Base-by-base conservation (phyloP, 805 yeast genomes). In the Barnettozyma californica region DNA sequence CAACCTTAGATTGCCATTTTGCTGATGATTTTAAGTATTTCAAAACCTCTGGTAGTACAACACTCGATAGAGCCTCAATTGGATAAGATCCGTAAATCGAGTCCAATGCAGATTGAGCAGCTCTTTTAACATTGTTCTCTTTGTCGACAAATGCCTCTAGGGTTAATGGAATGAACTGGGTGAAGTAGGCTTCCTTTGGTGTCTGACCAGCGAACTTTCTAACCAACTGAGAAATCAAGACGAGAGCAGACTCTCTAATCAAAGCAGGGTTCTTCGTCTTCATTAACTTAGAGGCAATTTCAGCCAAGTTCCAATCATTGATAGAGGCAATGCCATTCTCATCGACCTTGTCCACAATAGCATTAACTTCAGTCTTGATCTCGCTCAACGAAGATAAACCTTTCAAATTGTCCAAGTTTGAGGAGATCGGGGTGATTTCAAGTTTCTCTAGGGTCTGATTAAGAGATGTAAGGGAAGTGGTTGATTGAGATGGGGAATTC, bases 1-100 rank as follows among this genome's bases (percentile, higher is more conserved):
- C 95, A 39, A 87, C 60, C 67, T 92, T 92, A 43, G 89, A 78
- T 67, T 88, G 94, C 96, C 97, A 91, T 69, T 91, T 92, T 41
- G 97, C 96, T 47, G 95, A 81, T 2, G 91, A 80, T 52, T 76
- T 73, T 58, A 92, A 76, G 65, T 86, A 90, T 5, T 59, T 65
- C 52, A 87, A 66, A 31, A 90, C 63, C 48, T 70, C 75, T 48
- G 84, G 80, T 43, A 92, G 64, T 33, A 91, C 74, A 14, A 79
- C 77, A n/a, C 89, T 73, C 1, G 90, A 81, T 47, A 84, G 74
- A 1, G 94, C 91, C 67, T 88, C 95, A 14, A 77, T 71, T 41
- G 95, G 90, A 70, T 77, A 85, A 53, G 80, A 69, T 9, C 83
- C 84, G 57, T 81, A 77, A 36, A 90, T 68, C 16, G 88, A 68